Conservation (phyloP, 805 yeast species). For the Wickerhamiella domercqiae region DNA sequence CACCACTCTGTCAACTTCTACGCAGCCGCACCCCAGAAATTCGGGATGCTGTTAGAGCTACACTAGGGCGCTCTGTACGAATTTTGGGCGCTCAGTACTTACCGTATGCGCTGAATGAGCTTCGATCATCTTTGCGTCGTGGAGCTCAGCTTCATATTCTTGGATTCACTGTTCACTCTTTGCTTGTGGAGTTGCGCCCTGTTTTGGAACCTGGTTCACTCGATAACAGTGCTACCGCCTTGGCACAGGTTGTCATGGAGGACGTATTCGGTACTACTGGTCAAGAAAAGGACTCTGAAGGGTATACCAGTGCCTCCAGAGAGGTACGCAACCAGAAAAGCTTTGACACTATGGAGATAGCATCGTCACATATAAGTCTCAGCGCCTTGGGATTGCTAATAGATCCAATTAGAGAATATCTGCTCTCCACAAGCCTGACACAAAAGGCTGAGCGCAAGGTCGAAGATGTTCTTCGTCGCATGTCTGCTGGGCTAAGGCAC, state of each 20-base stretch:
- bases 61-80: conserved; percentile 46
- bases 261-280: conserved; percentile 86
- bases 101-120: conserved; percentile 59
- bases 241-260: conserved; percentile 71
- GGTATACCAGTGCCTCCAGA: conserved; percentile 67
- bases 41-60: conserved; percentile 72
- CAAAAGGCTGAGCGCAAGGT: conserved; percentile 56
- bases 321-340: conserved; percentile 85
- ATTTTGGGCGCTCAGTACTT: conserved; percentile 62
- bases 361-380: conserved; percentile 50
- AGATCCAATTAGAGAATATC: conserved; percentile 48
- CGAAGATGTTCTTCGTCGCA: conserved; percentile 62
- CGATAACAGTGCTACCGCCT: conserved; percentile 41
- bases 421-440: conserved; percentile 49
- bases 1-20: conserved; percentile 77
- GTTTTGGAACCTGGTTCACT: conserved; percentile 45
- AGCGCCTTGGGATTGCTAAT: conserved; percentile 41
- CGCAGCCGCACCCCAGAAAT: conserved; percentile 74
- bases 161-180: conserved; percentile 69
- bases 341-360: conserved; percentile 69
- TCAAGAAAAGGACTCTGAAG: conserved; percentile 89
- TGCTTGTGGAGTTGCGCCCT: conserved; percentile 40
- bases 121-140: conserved; percentile 60
- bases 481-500: conserved; percentile 61
- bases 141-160: conserved; percentile 92